Percentiles rank a stretch among this genome's conserved stretches.
These are phyloP conservation scores for Cladophialophora bantiana DNA, from an alignment of 2,329 filamentous ascomycete genomes.

Conservation along the genomic window DNA sequence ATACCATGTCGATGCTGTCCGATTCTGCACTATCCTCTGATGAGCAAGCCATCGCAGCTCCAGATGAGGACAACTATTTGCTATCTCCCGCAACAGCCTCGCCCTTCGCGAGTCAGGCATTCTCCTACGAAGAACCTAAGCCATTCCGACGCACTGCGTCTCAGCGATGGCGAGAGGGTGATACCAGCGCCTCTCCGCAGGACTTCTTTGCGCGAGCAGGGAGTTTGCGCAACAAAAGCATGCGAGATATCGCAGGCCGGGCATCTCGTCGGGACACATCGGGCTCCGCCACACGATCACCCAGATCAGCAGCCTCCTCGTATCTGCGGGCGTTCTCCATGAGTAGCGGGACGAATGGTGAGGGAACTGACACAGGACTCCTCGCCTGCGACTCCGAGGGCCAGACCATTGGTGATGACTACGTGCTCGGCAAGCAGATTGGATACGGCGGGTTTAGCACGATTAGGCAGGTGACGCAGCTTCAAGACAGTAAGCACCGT, in stretches of 20 bases:
- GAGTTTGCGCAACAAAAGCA: slow-evolving; percentile 37
- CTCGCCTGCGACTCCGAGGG: slow-evolving; percentile 70
- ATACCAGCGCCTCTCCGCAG: slow-evolving; percentile 48
- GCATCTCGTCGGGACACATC: slow-evolving; percentile 37
- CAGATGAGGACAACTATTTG: slow-evolving; percentile 25
- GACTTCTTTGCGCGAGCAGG: slow-evolving; percentile 41
- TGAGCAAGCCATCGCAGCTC: slow-evolving; percentile 35
- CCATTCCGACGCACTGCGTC: slow-evolving; percentile 38
- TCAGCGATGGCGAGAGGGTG: slow-evolving; percentile 41
- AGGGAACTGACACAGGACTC: slow-evolving; percentile 41
- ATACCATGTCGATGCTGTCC: slow-evolving; percentile 35
- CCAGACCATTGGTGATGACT: slow-evolving; percentile 70
- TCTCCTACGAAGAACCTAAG: slow-evolving; percentile 38
- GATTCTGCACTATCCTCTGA: slow-evolving; percentile 36
- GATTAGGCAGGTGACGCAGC: slow-evolving; percentile 71
- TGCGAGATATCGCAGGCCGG: slow-evolving; percentile 31
- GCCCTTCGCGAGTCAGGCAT: slow-evolving; percentile 29
- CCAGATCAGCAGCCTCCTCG: slow-evolving; percentile 65
- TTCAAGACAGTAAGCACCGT: slow-evolving; percentile 62
- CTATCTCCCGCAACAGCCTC: slow-evolving; percentile 33
- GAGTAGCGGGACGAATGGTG: slow-evolving; percentile 50
- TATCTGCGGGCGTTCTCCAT: slow-evolving; percentile 59
- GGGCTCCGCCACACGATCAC: slow-evolving; percentile 53
- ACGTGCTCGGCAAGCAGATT: slow-evolving; percentile 71
- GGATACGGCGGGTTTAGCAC: slow-evolving; percentile 71